These are phyloP conservation scores for Suhomyces panamericanus DNA, from an alignment of 1,139 yeast genomes.

Conservation along the genomic window DNA sequence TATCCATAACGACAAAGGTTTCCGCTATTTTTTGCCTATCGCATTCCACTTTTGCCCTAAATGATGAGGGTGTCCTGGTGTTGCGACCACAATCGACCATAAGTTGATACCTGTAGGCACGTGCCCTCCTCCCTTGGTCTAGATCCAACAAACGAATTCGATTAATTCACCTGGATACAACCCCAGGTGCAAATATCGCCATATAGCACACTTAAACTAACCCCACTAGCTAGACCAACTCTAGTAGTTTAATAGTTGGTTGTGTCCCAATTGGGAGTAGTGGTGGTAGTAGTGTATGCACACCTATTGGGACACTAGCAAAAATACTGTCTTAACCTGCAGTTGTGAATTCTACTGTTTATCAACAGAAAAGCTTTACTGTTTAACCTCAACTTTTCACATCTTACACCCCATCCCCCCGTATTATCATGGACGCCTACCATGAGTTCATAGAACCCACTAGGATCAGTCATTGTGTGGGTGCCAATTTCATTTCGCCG, in stretches of 20 bases:
- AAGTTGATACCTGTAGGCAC: not conserved
- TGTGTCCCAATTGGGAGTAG: no score
- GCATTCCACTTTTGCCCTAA: constrained; percentile 5
- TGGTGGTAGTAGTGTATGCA: not conserved
- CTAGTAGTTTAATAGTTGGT: not conserved
- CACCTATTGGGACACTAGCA: not conserved
- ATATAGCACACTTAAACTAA: not conserved
- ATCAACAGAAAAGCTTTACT: constrained; percentile 3
- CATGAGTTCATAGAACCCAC: constrained; percentile 81
- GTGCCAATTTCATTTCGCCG: constrained; percentile 61
- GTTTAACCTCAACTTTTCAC: constrained; percentile 2
- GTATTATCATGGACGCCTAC: constrained; percentile 68
- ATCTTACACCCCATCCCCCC: not conserved
- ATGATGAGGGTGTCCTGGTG: constrained; percentile 11
- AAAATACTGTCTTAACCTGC: constrained; percentile 16
- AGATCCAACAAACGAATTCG: not conserved
- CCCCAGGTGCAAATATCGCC: not conserved
- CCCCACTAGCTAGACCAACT: not conserved
- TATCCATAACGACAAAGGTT: constrained; percentile 14
- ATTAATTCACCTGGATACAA: not conserved
- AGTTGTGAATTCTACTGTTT: not conserved
- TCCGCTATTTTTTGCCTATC: constrained; percentile 5
- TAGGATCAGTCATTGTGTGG: constrained; percentile 61
- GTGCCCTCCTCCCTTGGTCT: constrained; percentile 5
- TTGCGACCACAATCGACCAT: not conserved